Base-by-base conservation (phyloP, 257 asterid genomes). In the Salvia hispanica region DNA sequence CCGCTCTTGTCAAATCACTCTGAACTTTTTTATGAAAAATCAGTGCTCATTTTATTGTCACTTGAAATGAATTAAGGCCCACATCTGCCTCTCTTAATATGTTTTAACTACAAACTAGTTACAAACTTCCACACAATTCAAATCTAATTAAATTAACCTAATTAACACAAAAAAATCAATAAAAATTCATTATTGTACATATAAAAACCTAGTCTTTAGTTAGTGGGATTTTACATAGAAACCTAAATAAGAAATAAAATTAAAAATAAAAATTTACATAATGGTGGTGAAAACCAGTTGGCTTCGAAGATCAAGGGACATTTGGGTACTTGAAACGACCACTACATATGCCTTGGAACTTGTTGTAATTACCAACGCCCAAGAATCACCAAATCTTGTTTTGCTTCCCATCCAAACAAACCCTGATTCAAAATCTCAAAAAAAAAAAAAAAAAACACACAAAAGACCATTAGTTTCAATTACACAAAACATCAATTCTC, bases 331-430 rank as follows among this genome's bases (percentile, higher is more conserved):
- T 71, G 64, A 51, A 64, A 13, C 48, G 31, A 51, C 62, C 66
- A 67, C 76, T 33, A 56, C 73, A 72, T 80, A 72, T 53, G 79
- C 74, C 86, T 83, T 59, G 93, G 95, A 85, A 87, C 95, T 87
- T 85, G 90, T 74, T 74, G 76, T 83, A 69, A 70, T 54, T 7
- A 55, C 54, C 85, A 69, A 58, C 25, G 67, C 75, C 85, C 79
- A 74, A 76, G 79, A 79, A 69, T 75, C 58, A 54, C 50, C 73
- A 36, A 12, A 21, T 53, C 34, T 44, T 44, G 64, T 52, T 56
- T 9, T 4, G 11, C 9, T 60, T 59, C 6, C 18, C 69, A 6
- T 4, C 25, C 58, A n/a, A 25, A 62, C 72, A 77, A 84, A 77
- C 89, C 94, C 90, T 81, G 79, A 70, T 37, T 16, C 14, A 42